Percentiles rank a stretch among this genome's conserved stretches.
Evolutionary conservation across 805 yeast species (phyloP).

Genomic region (Grigorovia transvaalensis): DNA sequence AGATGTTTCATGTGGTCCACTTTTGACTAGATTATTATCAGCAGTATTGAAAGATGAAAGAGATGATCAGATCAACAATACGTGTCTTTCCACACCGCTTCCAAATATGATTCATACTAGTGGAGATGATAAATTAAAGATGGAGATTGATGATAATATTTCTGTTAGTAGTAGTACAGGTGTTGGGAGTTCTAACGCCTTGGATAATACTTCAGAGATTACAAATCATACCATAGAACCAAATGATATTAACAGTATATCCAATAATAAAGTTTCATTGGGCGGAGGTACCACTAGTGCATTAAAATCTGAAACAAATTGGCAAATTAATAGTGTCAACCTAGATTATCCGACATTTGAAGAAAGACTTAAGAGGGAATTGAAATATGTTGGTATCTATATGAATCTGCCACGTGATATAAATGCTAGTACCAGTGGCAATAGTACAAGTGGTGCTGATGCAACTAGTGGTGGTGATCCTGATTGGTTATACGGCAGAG

Average conservation of each 20-base stretch:
- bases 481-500: constrained; percentile 65
- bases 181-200: not conserved
- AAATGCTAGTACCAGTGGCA: constrained; percentile 4
- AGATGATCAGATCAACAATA: constrained; percentile 2
- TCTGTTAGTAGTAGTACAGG: not conserved
- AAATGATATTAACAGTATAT: not conserved
- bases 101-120: not conserved
- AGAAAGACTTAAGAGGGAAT: constrained; percentile 76
- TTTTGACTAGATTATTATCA: constrained; percentile 70
- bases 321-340: constrained; percentile 36
- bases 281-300: constrained; percentile 23
- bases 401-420: constrained; percentile 40
- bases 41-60: constrained; percentile 46
- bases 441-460: not conserved
- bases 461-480: constrained; percentile 25
- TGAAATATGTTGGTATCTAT: constrained; percentile 82
- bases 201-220: not conserved
- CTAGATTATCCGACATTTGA: constrained; percentile 75
- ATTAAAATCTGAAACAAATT: constrained; percentile 35
- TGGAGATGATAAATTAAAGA: not conserved
- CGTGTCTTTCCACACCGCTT: not conserved
- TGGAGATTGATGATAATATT: not conserved
- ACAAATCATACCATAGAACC: not conserved
- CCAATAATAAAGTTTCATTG: not conserved
- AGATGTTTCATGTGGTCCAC: constrained; percentile 80